Evolutionary conservation across 1,284 basidiomycete genomes (phyloP).

Genomic region (Ceratobasidium sp.): DNA sequence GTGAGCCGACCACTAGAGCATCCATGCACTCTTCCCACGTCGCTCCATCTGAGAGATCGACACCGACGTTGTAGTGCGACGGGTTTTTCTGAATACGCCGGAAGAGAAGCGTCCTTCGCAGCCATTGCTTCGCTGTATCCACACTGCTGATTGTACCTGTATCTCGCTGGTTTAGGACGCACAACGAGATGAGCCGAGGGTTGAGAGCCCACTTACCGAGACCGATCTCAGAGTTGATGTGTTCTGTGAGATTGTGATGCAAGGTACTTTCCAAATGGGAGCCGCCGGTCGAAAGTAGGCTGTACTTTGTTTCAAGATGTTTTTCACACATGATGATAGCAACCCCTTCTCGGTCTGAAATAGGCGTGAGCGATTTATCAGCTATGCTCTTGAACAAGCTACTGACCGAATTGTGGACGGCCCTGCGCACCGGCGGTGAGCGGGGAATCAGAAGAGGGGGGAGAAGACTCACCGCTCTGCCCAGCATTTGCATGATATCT

Average conservation of each 20-base stretch:
- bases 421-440: conserved; percentile 70
- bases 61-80: conserved; percentile 65
- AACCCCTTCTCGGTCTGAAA: conserved; percentile 77
- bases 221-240: conserved; percentile 92
- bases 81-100: conserved; percentile 88
- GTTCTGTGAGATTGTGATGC: conserved; percentile 85
- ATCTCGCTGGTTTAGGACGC: conserved; percentile 52
- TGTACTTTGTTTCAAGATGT: conserved; percentile 79
- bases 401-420: conserved; percentile 88
- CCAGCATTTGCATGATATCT: conserved; percentile 88
- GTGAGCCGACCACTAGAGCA: conserved; percentile 75
- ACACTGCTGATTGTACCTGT: conserved; percentile 69
- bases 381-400: conserved; percentile 47
- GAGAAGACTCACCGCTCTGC: conserved; percentile 73
- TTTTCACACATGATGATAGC: conserved; percentile 84
- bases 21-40: conserved; percentile 79
- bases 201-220: conserved; percentile 67
- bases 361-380: conserved; percentile 2
- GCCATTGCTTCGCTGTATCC: conserved; percentile 67
- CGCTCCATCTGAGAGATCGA: conserved; percentile 55
- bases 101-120: conserved; percentile 84
- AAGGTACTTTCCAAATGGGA: conserved; percentile 87
- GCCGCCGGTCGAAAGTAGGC: conserved; percentile 70
- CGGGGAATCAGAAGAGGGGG: conserved; percentile 2
- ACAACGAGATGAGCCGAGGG: conserved; percentile 59